phyloP scores from a whole-genome alignment of 2,329 filamentous ascomycete species.

The Claviceps arundinis region DNA sequence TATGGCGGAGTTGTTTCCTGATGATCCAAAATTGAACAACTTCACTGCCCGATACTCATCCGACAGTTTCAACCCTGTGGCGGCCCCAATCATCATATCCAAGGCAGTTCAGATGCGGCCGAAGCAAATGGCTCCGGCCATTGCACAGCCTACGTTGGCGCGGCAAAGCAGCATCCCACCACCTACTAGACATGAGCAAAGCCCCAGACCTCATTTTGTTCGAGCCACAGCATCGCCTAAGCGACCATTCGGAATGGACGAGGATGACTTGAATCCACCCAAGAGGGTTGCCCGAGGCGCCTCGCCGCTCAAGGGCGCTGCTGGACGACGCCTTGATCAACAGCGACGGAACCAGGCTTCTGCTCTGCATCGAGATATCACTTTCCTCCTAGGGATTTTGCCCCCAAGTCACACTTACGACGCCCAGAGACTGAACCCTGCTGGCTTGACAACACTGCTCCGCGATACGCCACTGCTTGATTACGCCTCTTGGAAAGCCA shows the following conservation, averaged over 20 bases:
- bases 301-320: constrained; percentile 83
- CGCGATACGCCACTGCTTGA: constrained; percentile 54
- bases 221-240: constrained; percentile 42
- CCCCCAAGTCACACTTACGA: constrained; percentile 62
- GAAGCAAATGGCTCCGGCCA: constrained; percentile 39
- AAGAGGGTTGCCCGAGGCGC: constrained; percentile 82
- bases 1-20: constrained; percentile 87
- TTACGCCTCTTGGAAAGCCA: constrained; percentile 39
- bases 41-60: constrained; percentile 67
- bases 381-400: constrained; percentile 56
- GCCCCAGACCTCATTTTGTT: constrained; percentile 35
- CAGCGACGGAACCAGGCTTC: constrained; percentile 51
- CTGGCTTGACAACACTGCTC: constrained; percentile 61
- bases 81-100: constrained; percentile 71
- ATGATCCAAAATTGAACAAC: constrained; percentile 62
- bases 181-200: constrained; percentile 22
- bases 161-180: constrained; percentile 28
- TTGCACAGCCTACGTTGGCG: constrained; percentile 35
- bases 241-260: constrained; percentile 51
- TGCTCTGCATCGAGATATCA: constrained; percentile 59
- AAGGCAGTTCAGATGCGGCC: constrained; percentile 63
- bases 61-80: constrained; percentile 64
- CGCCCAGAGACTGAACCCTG: constrained; percentile 53
- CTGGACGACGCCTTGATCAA: constrained; percentile 72
- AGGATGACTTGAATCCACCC: constrained; percentile 61